Conservation (phyloP, 148 eudicot species). For the Fallopia convolvulus region DNA sequence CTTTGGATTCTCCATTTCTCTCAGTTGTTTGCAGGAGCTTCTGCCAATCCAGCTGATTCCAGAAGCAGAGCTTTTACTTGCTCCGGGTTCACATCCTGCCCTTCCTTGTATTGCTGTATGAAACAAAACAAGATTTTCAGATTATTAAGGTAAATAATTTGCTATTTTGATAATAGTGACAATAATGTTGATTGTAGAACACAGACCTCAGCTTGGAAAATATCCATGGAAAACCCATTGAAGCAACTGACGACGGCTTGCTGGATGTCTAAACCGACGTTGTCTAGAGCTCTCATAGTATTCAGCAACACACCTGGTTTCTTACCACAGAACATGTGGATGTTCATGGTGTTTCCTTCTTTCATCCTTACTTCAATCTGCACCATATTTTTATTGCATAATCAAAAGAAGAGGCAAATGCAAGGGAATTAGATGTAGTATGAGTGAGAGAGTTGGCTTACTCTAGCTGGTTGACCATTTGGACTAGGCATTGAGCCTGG, state of each 20-base stretch:
- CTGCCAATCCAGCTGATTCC: constrained; percentile 63
- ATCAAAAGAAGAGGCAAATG: background rate
- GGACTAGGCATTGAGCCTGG: constrained; percentile 68
- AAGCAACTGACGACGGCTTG: constrained; percentile 95
- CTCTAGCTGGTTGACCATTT: constrained; percentile 80
- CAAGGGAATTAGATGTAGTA: background rate
- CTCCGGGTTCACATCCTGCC: constrained; percentile 78
- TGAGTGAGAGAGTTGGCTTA: constrained; percentile 7
- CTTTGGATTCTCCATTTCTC: background rate
- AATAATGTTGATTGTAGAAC: background rate
- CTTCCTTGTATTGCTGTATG: constrained; percentile 80
- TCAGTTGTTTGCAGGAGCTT: constrained; percentile 12
- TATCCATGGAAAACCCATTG: constrained; percentile 89
- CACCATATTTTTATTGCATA: background rate
- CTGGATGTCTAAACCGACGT: constrained; percentile 73
- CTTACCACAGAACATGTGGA: constrained; percentile 86
- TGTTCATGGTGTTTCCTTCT: constrained; percentile 82
- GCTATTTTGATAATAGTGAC: background rate
- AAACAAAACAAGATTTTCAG: background rate
- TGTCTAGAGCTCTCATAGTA: constrained; percentile 69
- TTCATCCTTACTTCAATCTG: constrained; percentile 88
- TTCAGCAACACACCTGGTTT: constrained; percentile 80
- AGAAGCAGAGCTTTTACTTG: constrained; percentile 73
- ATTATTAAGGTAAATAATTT: background rate
- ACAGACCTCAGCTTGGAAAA: constrained; percentile 86